Percentiles rank a stretch among this genome's conserved stretches.
Conservation (phyloP, 176 grass and related monocot species). For the Paspalum vaginatum region DNA sequence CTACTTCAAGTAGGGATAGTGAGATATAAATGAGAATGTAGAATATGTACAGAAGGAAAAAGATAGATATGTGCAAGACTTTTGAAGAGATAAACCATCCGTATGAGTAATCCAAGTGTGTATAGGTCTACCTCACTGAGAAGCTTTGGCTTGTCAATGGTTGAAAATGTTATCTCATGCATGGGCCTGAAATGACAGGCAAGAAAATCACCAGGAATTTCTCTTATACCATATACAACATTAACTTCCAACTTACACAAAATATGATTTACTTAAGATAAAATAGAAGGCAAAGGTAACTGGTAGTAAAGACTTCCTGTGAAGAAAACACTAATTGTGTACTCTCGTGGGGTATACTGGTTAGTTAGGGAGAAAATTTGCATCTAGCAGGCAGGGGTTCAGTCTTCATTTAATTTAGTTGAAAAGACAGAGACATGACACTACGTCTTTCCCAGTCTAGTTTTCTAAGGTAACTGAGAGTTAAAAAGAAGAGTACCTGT, state of each 20-base stretch:
- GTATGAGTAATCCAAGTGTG: conserved; percentile 25
- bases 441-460: neutral
- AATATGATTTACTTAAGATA: neutral
- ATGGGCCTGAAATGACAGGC: conserved; percentile 73
- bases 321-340: conserved; percentile 29
- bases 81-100: neutral
- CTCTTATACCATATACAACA: neutral
- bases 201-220: conserved; percentile 31
- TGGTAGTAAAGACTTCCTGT: conserved; percentile 41
- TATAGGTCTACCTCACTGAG: conserved; percentile 79
- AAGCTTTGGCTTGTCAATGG: conserved; percentile 97
- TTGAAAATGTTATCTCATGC: conserved; percentile 99
- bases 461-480: neutral
- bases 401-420: neutral
- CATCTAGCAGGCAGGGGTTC: neutral
- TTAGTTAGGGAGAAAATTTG: neutral
- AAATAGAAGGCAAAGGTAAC: conserved; percentile 31
- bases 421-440: neutral
- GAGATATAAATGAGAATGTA: conserved; percentile 25
- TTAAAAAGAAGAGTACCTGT: conserved; percentile 53
- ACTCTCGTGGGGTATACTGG: neutral
- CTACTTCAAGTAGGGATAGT: conserved; percentile 12
- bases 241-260: conserved; percentile 29
- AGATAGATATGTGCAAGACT: conserved; percentile 9
- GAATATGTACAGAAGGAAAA: neutral